Conservation (phyloP, 805 yeast genomes). For the Ogataea philodendri region DNA sequence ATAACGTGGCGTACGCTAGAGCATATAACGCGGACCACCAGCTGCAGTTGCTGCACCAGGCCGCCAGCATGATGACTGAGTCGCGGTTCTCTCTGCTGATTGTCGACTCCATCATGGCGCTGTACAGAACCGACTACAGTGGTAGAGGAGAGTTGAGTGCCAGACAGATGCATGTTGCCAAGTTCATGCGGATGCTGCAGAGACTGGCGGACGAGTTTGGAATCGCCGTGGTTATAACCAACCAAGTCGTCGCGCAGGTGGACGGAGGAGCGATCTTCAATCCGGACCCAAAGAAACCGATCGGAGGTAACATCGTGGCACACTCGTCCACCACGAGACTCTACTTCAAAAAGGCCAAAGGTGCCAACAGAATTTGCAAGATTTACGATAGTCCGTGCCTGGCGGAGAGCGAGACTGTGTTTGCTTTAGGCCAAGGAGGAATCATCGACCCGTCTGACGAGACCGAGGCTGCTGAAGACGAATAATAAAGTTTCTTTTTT, state of each 20-base stretch:
- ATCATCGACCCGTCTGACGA: constrained; percentile 82
- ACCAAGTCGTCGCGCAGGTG: constrained; percentile 97
- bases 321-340: constrained; percentile 94
- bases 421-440: constrained; percentile 96
- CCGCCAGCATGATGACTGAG: constrained; percentile 95
- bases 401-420: constrained; percentile 92
- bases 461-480: constrained; percentile 46
- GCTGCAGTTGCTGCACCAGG: constrained; percentile 76
- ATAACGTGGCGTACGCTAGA: constrained; percentile 95
- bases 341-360: constrained; percentile 86
- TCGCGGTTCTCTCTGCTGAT: constrained; percentile 85
- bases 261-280: constrained; percentile 85
- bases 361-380: constrained; percentile 89
- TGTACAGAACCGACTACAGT: constrained; percentile 89
- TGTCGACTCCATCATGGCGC: constrained; percentile 97
- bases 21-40: constrained; percentile 98
- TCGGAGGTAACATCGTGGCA: constrained; percentile 97
- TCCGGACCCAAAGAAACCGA: constrained; percentile 97
- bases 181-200: constrained; percentile 87
- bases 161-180: constrained; percentile 91
- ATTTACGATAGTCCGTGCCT: constrained; percentile 95
- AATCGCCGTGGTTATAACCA: constrained; percentile 91
- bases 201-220: constrained; percentile 97
- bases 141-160: constrained; percentile 97
- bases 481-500: constrained; percentile 5